phyloP scores from a whole-genome alignment of 805 yeast genomes.

The Saccharomyces eubayanus region DNA sequence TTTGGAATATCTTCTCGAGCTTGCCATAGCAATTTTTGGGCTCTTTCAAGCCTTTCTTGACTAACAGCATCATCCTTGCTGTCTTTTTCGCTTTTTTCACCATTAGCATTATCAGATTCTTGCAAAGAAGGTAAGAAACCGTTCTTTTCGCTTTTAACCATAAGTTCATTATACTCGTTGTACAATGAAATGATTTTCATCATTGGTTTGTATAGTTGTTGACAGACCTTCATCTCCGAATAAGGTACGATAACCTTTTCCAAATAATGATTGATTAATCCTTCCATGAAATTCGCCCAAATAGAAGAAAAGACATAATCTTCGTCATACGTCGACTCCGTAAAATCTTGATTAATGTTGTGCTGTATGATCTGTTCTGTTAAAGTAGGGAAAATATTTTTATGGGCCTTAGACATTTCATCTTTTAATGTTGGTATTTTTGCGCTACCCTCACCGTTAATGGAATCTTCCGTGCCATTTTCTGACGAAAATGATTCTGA shows the following conservation, averaged over 20 bases:
- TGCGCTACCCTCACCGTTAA: neutral
- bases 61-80: conserved; percentile 12
- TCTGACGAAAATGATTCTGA: conserved; percentile 2
- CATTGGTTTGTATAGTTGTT: conserved; percentile 32
- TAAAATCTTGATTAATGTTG: conserved; percentile 29
- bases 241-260: conserved; percentile 30
- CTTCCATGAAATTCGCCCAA: conserved; percentile 35
- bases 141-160: conserved; percentile 30
- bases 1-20: conserved; percentile 32
- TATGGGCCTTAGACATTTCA: neutral
- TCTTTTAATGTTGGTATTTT: neutral
- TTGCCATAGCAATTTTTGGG: conserved; percentile 28
- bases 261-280: conserved; percentile 31
- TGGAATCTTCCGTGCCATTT: neutral
- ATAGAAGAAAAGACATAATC: conserved; percentile 31
- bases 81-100: neutral
- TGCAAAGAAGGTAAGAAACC: conserved; percentile 22
- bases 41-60: conserved; percentile 25
- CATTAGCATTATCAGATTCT: neutral
- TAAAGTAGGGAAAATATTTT: conserved; percentile 17
- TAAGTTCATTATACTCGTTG: conserved; percentile 30
- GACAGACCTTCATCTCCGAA: conserved; percentile 32
- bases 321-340: conserved; percentile 26
- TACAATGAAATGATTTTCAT: conserved; percentile 31
- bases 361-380: conserved; percentile 29